A percentile compares a stretch with the other conserved stretches of the same genome.
These are phyloP conservation scores for Fusarium newnesense DNA, from an alignment of 2,329 filamentous ascomycete genomes.

Conservation along the genomic window DNA sequence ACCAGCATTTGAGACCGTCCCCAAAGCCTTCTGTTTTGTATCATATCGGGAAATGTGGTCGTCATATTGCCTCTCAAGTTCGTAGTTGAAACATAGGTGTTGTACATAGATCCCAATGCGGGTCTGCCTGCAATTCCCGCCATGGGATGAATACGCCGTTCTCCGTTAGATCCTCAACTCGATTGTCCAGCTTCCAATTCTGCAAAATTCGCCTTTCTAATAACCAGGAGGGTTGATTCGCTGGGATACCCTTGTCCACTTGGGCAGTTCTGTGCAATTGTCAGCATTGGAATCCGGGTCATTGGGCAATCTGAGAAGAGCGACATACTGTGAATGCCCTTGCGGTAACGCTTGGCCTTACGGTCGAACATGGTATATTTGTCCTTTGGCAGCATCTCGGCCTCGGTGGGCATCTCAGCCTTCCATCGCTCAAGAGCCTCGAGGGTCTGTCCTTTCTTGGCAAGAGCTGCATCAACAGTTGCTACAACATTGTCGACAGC, in stretches of 20 bases:
- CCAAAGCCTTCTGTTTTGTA: constrained; percentile 7
- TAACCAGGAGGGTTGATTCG: constrained; percentile 94
- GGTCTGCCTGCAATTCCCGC: constrained; percentile 33
- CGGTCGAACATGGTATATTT: constrained; percentile 99
- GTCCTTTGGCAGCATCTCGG: constrained; percentile 94
- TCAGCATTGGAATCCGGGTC: constrained; percentile 31
- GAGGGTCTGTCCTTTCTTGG: constrained; percentile 75
- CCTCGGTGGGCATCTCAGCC: constrained; percentile 92
- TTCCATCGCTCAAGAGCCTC: constrained; percentile 92
- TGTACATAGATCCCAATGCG: constrained; percentile 43
- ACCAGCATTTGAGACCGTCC: constrained; percentile 15
- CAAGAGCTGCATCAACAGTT: constrained; percentile 81
- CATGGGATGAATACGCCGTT: constrained; percentile 39
- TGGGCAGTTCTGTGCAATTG: constrained; percentile 71
- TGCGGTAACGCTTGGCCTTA: constrained; percentile 94
- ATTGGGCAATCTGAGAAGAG: not conserved
- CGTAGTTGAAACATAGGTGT: constrained; percentile 44
- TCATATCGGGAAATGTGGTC: constrained; percentile 25
- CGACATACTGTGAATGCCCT: constrained; percentile 93
- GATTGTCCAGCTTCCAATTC: constrained; percentile 10
- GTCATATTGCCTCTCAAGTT: constrained; percentile 36
- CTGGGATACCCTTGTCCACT: constrained; percentile 97
- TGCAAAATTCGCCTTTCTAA: constrained; percentile 60
- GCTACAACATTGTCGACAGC: constrained; percentile 89
- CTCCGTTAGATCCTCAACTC: constrained; percentile 26